Evolutionary conservation across 768 basidiomycete species (phyloP).

Genomic region (Mycena haematopus): DNA sequence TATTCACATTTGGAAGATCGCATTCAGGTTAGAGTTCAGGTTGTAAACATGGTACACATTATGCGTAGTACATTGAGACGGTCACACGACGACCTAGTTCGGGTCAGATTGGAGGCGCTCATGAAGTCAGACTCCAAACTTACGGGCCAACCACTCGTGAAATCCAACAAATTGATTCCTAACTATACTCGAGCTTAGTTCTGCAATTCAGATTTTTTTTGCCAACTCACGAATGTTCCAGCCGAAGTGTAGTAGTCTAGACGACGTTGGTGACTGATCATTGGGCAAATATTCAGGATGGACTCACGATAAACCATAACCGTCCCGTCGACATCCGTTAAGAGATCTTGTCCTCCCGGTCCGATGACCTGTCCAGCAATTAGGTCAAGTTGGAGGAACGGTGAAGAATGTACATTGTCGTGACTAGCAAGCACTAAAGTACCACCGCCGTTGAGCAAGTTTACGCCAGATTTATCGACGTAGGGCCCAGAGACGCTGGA

Average conservation of each 20-base stretch:
- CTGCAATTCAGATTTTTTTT: not conserved
- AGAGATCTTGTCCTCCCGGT: conserved; percentile 61
- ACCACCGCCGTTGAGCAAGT: conserved; percentile 55
- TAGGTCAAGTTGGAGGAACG: not conserved
- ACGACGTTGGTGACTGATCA: not conserved
- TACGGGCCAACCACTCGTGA: conserved; percentile 59
- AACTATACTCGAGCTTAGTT: conserved; percentile 35
- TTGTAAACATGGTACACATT: no score
- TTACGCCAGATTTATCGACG: conserved; percentile 53
- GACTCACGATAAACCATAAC: conserved; percentile 59
- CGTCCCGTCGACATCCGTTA: conserved; percentile 50
- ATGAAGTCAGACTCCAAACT: conserved; percentile 37
- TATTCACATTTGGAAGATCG: not conserved
- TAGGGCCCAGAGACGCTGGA: conserved; percentile 51
- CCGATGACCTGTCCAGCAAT: conserved; percentile 48
- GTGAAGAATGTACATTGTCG: conserved; percentile 42
- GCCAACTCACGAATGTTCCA: conserved; percentile 47
- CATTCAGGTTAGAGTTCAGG: not conserved
- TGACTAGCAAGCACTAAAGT: conserved; percentile 55
- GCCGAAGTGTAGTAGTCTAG: conserved; percentile 58
- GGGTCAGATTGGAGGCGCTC: not conserved
- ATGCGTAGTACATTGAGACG: no score
- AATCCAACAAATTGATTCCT: conserved; percentile 55
- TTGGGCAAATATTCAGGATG: not conserved
- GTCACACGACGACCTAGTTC: conserved; percentile 21